Evolutionary conservation across 2,329 filamentous ascomycete species (phyloP).

Genomic region (Coniochaeta prunicola): DNA sequence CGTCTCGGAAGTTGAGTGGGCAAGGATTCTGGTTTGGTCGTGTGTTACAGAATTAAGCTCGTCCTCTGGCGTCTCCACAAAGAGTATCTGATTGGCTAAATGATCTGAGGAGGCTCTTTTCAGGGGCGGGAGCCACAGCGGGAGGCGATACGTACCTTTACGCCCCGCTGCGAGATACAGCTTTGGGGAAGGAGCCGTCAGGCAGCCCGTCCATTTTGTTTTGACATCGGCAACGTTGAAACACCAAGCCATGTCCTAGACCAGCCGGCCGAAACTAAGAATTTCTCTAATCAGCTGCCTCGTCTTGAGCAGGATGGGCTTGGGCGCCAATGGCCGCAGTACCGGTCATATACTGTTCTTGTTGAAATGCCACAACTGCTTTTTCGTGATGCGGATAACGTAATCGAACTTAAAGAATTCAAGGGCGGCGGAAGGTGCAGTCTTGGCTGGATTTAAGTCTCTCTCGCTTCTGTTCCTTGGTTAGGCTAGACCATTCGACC

Average conservation of each 20-base stretch:
- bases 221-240: neutral
- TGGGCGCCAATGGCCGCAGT: neutral
- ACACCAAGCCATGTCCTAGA: neutral
- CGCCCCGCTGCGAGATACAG: neutral
- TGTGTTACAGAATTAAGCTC: slow-evolving; percentile 3
- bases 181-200: neutral
- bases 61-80: neutral
- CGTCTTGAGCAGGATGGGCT: neutral
- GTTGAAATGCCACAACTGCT: neutral
- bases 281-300: neutral
- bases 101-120: neutral
- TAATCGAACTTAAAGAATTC: neutral
- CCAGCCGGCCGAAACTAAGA: neutral
- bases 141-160: neutral
- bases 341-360: no score
- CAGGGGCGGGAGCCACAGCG: neutral
- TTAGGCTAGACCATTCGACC: neutral
- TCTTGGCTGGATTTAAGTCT: neutral
- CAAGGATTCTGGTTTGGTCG: neutral
- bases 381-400: neutral
- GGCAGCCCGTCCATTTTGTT: neutral
- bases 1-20: neutral
- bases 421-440: neutral
- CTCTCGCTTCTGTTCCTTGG: neutral
- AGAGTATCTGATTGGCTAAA: neutral